Evolutionary conservation across 176 grass and related monocot genomes (phyloP).

Genomic region (Thalia dealbata): DNA sequence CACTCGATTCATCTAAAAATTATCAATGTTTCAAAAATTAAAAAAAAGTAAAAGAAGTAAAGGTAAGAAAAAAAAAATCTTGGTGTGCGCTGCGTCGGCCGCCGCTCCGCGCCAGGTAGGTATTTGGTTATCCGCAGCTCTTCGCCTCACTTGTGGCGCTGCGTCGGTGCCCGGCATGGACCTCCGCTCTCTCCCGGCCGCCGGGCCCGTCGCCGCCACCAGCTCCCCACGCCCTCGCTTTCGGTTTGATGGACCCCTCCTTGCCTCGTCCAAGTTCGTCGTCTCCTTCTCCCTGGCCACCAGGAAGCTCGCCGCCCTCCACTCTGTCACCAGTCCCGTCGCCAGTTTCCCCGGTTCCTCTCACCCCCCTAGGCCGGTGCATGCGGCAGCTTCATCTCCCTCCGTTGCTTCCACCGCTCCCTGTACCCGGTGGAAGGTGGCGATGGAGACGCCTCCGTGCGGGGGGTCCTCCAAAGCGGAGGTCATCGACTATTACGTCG

Average conservation of each 20-base stretch:
- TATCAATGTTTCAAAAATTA: too few relatives aligned
- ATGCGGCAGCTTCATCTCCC: neutral
- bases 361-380: neutral
- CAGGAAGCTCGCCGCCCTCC: neutral
- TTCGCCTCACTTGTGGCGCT: neutral
- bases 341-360: neutral
- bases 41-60: too few relatives aligned
- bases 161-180: neutral
- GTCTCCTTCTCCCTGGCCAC: slow-evolving; percentile 5
- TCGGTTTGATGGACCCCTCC: neutral
- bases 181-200: neutral
- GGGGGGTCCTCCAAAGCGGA: slow-evolving; percentile 37
- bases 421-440: slow-evolving; percentile 42
- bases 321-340: neutral
- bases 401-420: neutral
- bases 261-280: neutral
- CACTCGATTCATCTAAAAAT: too few relatives aligned
- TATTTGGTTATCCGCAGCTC: neutral
- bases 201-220: neutral
- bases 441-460: slow-evolving; percentile 32
- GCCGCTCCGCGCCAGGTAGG: neutral
- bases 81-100: neutral
- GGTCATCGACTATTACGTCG: slow-evolving; percentile 62
- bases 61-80: neutral
- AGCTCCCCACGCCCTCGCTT: neutral